Percentiles rank a stretch among this genome's conserved stretches.
Evolutionary conservation across 2,329 filamentous ascomycete species (phyloP).

Genomic region (Sporothrix variecibatus): DNA sequence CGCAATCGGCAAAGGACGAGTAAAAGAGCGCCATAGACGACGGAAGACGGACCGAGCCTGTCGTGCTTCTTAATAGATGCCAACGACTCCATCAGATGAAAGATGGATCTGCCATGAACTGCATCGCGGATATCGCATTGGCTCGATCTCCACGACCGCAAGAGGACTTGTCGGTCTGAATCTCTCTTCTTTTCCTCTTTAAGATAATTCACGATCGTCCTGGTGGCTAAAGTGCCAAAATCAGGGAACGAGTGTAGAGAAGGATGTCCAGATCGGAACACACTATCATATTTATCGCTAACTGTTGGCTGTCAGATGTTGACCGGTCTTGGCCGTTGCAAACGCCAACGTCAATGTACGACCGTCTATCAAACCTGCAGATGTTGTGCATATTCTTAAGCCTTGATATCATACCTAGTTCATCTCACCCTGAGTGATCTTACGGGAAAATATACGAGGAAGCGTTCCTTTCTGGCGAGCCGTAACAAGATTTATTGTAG

Average conservation of each 20-base stretch:
- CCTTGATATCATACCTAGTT: background rate
- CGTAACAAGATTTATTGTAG: background rate
- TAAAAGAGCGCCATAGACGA: background rate
- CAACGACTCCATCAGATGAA: background rate
- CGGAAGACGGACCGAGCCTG: background rate
- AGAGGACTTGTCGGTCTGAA: background rate
- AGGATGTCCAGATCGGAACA: background rate
- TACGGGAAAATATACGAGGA: background rate
- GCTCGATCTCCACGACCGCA: background rate
- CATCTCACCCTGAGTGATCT: background rate
- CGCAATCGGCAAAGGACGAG: constrained; percentile 5
- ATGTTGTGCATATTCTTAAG: background rate
- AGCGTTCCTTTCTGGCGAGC: background rate
- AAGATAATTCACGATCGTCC: background rate
- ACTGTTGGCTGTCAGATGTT: background rate
- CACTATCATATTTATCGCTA: background rate
- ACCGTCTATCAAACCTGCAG: background rate
- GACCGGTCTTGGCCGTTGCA: background rate
- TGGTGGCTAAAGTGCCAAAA: background rate
- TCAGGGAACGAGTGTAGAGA: background rate
- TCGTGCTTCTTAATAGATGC: background rate
- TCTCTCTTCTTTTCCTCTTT: background rate
- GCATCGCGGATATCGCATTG: background rate
- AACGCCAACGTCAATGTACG: background rate
- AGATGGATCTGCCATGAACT: background rate